A percentile compares a stretch with the other conserved stretches of the same genome.
Evolutionary conservation across 2,329 filamentous ascomycete genomes (phyloP).

Genomic region (Fusarium poae): DNA sequence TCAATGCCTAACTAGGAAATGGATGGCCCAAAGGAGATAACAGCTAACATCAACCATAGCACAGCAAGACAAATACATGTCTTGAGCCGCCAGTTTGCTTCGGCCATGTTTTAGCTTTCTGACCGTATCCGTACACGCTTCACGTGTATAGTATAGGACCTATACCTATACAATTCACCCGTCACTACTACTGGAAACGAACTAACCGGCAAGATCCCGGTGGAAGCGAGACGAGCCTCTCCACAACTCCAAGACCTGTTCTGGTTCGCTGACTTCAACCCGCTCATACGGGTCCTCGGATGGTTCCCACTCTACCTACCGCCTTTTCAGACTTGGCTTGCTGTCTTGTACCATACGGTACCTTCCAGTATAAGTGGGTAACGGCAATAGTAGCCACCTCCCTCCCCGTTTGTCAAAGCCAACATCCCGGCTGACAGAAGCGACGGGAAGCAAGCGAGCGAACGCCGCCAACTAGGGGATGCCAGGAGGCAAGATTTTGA

Average conservation of each 20-base stretch:
- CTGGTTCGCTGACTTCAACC: conserved; percentile 25
- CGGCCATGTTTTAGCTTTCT: conserved; percentile 30
- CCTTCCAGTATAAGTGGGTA: conserved; percentile 24
- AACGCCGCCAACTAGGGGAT: conserved; percentile 40
- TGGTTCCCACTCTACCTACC: conserved; percentile 29
- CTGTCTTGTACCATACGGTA: conserved; percentile 16
- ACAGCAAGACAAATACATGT: conserved; percentile 26
- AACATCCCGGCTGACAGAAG: conserved; percentile 45
- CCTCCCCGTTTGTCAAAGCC: conserved; percentile 17
- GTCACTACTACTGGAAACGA: conserved; percentile 2
- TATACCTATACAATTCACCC: background rate
- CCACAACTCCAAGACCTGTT: conserved; percentile 32
- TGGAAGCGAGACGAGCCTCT: conserved; percentile 37
- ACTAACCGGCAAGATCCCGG: conserved; percentile 31
- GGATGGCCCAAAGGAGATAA: conserved; percentile 26
- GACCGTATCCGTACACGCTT: conserved; percentile 25
- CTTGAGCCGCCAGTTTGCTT: conserved; percentile 35
- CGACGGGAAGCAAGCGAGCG: conserved; percentile 49
- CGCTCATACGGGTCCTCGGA: conserved; percentile 28
- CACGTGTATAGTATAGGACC: background rate
- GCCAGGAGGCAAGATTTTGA: conserved; percentile 26
- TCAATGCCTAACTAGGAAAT: conserved; percentile 30
- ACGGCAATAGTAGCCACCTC: conserved; percentile 33
- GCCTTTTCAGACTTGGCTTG: conserved; percentile 16
- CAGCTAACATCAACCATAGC: conserved; percentile 23